Base-by-base conservation (phyloP, 176 grass and related monocot species). In the Echinochloa phyllopogon region DNA sequence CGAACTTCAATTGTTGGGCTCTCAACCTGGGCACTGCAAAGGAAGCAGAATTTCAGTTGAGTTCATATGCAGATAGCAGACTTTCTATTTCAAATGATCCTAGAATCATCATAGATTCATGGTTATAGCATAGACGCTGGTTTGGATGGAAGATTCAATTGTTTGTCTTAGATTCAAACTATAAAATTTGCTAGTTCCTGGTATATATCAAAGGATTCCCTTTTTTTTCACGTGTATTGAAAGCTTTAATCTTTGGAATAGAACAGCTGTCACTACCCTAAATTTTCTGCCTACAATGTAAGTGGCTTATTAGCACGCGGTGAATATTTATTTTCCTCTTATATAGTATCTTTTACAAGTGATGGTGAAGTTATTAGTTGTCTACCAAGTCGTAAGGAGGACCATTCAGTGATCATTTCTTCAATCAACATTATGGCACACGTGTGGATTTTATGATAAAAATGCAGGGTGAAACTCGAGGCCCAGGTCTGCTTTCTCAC, bases 1-100 rank as follows among this genome's bases (percentile, higher is more conserved):
- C 69, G 88, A 21, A 89, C 83, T 82, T 89, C 83, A 16, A 86
- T 67, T 44, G 52, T 77, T 21, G 82, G 88, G 50, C 47, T 65
- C 47, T 89, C 61, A 50, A 89, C 76, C 25, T 70, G 60, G 25
- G 75, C 88, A 61, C 88, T 89, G 71, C 6, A 75, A 80, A 0
- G 23, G 44, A 49, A 72, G 42, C 69, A 68, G 0, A 44, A 29
- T 24, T 71, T 25, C n/a, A 45, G 38, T 33, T 33, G 29, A 69
- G 44, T 23, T 39, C 20, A 68, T 7, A n/a, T n/a, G n/a, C n/a
- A n/a, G n/a, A n/a, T n/a, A n/a, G 8, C 5, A 20, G 23, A 61
- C 20, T 56, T 56, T 33, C 58, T 61, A 61, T 41, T 41, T 68
- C 3, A 2, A 68, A 10, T 40, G 8, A 41, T 68, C 37, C 5